Base-by-base conservation (phyloP, 2,329 filamentous ascomycete species). In the Talaromyces piceae region DNA sequence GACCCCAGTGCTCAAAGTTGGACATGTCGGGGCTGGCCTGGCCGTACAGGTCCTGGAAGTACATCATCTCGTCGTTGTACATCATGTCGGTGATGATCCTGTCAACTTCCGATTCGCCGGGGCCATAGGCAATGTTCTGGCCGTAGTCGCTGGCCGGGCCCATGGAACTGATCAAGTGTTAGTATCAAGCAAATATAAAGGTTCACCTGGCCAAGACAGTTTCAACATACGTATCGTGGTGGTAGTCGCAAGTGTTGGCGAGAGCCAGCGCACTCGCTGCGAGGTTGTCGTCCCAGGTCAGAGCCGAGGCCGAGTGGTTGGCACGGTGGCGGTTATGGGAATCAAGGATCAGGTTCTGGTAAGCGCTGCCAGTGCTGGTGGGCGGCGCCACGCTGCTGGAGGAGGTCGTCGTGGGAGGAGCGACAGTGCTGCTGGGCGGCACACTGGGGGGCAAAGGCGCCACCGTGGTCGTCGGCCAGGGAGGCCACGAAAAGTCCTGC, bases 271-370 rank as follows among this genome's bases (percentile, higher is more conserved):
- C 90, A 54, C 79, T 87, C 50, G 66, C 64, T 50, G 82, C 86
- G 50, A 89, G 79, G 41, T 72, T 72, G 7, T 73, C 63, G 60
- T 84, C 78, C 86, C 88, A 97, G 47, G 63, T 65, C 43, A 96
- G 64, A 41, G 73, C 77, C 20, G 70, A 63, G 30, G 82, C 82
- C 16, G 84, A 85, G 78, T 96, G 89, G 75, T 93, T 94, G 63
- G 76, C 67, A 57, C 93, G 91, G 73, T 93, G 88, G 49, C 85
- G 63, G 74, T 96, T 96, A 83, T 97, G 93, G 66, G 88, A 81
- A 61, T 83, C 75, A 46, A 91, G 61, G 39, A 73, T 59, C 16
- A 57, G 51, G 26, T 58, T 52, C 55, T 72, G 66, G 59, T 71
- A 70, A 26, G 61, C 55, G 48, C 58, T 59, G 51, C 52, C 55